These are phyloP conservation scores for Pseudocercospora musae DNA, from an alignment of 2,329 filamentous ascomycete genomes.

Conservation along the genomic window DNA sequence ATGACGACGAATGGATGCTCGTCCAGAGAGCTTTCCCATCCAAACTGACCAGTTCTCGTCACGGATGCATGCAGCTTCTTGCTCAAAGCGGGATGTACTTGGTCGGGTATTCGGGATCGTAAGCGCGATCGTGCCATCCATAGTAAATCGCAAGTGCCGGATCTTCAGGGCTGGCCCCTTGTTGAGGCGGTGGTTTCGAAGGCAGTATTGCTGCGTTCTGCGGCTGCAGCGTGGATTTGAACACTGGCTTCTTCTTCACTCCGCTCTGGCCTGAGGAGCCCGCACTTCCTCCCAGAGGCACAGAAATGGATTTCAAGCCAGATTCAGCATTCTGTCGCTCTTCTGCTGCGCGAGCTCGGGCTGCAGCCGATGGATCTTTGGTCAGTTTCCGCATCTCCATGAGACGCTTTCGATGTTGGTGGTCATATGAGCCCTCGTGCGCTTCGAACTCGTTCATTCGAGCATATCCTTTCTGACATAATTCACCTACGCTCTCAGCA, in stretches of 20 bases:
- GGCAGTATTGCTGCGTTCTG: not conserved
- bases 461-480: slow-evolving; percentile 91
- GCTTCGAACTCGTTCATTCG: slow-evolving; percentile 96
- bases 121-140: not conserved
- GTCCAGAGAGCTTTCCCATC: not conserved
- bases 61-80: not conserved
- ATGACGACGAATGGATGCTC: not conserved
- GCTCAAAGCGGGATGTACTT: not conserved
- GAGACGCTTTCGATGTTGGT: slow-evolving; percentile 82
- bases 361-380: slow-evolving; percentile 64
- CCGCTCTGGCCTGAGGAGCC: not conserved
- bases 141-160: not conserved
- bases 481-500: slow-evolving; percentile 49
- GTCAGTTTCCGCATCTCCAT: slow-evolving; percentile 86
- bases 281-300: slow-evolving; percentile 6
- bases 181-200: not conserved
- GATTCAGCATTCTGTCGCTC: slow-evolving; percentile 58
- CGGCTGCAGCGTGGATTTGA: slow-evolving; percentile 29
- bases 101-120: not conserved
- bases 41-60: not conserved
- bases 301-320: slow-evolving; percentile 57
- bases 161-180: not conserved
- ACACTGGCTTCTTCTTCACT: slow-evolving; percentile 32
- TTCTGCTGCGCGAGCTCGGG: slow-evolving; percentile 61
- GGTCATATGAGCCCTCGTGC: slow-evolving; percentile 90